A percentile compares a stretch with the other conserved stretches of the same genome.
phyloP scores from a whole-genome alignment of 306 rosid genomes.

The Dryas octopetala region DNA sequence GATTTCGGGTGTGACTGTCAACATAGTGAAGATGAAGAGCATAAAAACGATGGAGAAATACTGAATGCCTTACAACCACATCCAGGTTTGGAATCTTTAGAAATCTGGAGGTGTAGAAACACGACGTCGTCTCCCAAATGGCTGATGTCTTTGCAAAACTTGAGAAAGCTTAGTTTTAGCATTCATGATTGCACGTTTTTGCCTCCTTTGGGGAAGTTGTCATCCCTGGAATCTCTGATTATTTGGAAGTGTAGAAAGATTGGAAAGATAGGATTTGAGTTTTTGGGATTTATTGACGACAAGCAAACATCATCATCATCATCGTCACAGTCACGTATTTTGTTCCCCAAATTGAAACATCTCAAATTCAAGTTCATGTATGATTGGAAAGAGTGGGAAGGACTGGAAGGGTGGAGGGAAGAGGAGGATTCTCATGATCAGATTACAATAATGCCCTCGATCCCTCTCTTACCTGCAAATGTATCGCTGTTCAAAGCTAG shows the following conservation, averaged over 20 bases:
- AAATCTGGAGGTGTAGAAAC: background rate
- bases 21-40: background rate
- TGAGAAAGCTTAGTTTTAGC: background rate
- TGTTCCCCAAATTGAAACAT: too few species aligned
- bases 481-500: background rate
- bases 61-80: slow-evolving; percentile 16
- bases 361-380: too few species aligned
- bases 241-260: background rate
- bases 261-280: too few species aligned
- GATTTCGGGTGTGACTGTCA: background rate
- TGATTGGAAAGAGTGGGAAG: too few species aligned
- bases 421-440: too few species aligned
- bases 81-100: slow-evolving; percentile 6
- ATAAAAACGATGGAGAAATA: background rate
- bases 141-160: slow-evolving; percentile 10
- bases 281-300: too few species aligned
- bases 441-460: too few species aligned
- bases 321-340: too few species aligned
- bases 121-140: background rate
- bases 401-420: too few species aligned
- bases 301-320: too few species aligned
- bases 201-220: slow-evolving; percentile 15
- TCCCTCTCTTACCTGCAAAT: too few species aligned
- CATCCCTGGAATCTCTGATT: background rate
- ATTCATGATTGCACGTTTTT: background rate